These are phyloP conservation scores for Naganishia cerealis DNA, from an alignment of 1,284 basidiomycete genomes.

Conservation along the genomic window DNA sequence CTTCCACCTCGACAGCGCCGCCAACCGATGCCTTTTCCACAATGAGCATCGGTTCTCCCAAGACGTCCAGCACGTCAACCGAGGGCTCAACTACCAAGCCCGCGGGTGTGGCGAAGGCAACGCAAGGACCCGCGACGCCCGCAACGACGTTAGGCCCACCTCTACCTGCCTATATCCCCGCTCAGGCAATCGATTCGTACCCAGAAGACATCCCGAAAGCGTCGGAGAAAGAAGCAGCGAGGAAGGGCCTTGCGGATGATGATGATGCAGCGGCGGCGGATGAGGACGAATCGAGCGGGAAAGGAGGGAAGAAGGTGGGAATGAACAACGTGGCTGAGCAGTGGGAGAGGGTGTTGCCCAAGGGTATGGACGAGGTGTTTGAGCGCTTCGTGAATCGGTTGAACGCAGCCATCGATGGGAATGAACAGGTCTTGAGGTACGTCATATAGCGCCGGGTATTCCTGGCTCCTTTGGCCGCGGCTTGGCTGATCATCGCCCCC, in stretches of 20 bases:
- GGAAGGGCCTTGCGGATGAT: slow-evolving; percentile 38
- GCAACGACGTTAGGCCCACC: slow-evolving; percentile 41
- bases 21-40: slow-evolving; percentile 29
- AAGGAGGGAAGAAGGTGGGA: slow-evolving; percentile 40
- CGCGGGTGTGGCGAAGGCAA: not conserved
- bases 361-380: slow-evolving; percentile 52
- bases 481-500: not conserved
- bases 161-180: slow-evolving; percentile 51
- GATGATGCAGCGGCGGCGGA: slow-evolving; percentile 39
- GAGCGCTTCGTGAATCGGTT: slow-evolving; percentile 51
- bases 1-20: slow-evolving; percentile 15
- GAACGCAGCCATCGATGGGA: slow-evolving; percentile 47
- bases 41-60: slow-evolving; percentile 27
- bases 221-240: slow-evolving; percentile 20
- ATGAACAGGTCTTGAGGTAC: slow-evolving; percentile 50
- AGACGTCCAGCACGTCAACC: not conserved
- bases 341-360: slow-evolving; percentile 49
- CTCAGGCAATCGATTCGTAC: slow-evolving; percentile 52
- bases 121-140: slow-evolving; percentile 7
- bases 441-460: slow-evolving; percentile 2
- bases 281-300: slow-evolving; percentile 41
- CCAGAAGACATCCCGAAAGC: slow-evolving; percentile 42
- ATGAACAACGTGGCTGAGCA: slow-evolving; percentile 41
- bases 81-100: no score
- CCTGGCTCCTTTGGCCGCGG: no score